Base-by-base conservation (phyloP, 2,329 filamentous ascomycete genomes). In the Penicillium sp. region DNA sequence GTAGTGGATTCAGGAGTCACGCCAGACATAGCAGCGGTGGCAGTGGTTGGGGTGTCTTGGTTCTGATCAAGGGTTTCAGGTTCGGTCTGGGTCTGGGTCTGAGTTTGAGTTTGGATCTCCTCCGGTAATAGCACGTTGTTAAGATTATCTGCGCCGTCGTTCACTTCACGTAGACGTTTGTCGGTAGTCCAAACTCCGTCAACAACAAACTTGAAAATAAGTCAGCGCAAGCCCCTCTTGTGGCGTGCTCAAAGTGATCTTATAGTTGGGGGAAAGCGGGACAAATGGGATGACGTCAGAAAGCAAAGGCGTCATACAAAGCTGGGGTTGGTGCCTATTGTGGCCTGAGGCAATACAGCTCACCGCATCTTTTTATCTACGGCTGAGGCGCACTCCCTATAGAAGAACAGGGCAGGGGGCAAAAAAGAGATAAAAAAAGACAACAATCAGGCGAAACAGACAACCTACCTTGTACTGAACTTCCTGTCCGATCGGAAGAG, bases 101-200 rank as follows among this genome's bases (percentile, higher is more conserved):
- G 14, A 22, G 54, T 43, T 49, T 45, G 47, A 21, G 52, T 39
- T 48, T 76, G 75, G 67, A 96, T 89, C 71, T 91, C 84, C 61
- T 91, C 85, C 56, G 89, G 86, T 42, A 85, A 84, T 56, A 99
- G 84, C 63, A 97, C 87, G 85, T 98, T 98, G 84, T 98, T 98
- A 68, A 92, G 82, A 83, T 93, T 96, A 69, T 90, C 89, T 69
- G 87, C 82, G 64, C 84, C 83, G 81, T 97, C 93, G 70, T 86
- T 85, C 78, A 97, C 93, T 77, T 89, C 88, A 58, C 90, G 90
- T 43, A 88, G 89, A 57, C 87, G 86, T 68, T 88, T 86, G 77
- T 97, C 93, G 74, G 87, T 90, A 50, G 87, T 87, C 95, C 95
- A 99, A 67, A 84, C 85, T 66, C 90, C 91, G 83, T 99, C 91